Evolutionary conservation across 768 basidiomycete genomes (phyloP).

Genomic region (Xerocomellus dryophilus): DNA sequence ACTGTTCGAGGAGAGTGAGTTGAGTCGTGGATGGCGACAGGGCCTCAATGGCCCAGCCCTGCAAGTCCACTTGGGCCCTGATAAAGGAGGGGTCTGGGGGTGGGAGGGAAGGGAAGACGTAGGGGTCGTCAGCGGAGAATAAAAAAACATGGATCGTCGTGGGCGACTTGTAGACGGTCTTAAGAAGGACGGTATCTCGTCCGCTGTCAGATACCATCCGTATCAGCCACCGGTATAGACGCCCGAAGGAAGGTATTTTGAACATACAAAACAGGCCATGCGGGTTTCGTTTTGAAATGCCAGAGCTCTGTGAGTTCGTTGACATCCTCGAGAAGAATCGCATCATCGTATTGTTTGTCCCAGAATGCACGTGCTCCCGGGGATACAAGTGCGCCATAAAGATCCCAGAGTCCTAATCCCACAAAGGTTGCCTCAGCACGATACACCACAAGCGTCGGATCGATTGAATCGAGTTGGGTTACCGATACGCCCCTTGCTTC

Average conservation of each 20-base stretch:
- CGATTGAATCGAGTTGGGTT: slow-evolving; percentile 94
- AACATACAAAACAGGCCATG: slow-evolving; percentile 90
- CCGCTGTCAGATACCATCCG: slow-evolving; percentile 52
- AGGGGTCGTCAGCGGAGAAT: slow-evolving; percentile 88
- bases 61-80: slow-evolving; percentile 94
- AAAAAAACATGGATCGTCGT: slow-evolving; percentile 93
- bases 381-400: slow-evolving; percentile 83
- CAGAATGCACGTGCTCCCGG: slow-evolving; percentile 79
- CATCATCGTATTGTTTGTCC: slow-evolving; percentile 91
- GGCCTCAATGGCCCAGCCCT: slow-evolving; percentile 96
- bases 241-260: slow-evolving; percentile 4
- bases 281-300: slow-evolving; percentile 87
- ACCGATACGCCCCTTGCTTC: slow-evolving; percentile 90
- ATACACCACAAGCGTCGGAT: slow-evolving; percentile 94
- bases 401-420: slow-evolving; percentile 92
- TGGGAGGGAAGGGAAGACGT: slow-evolving; percentile 76
- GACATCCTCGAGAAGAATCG: slow-evolving; percentile 80
- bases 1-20: slow-evolving; percentile 92
- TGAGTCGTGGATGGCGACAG: slow-evolving; percentile 93
- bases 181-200: slow-evolving; percentile 84
- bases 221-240: neutral
- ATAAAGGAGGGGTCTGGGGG: slow-evolving; percentile 72
- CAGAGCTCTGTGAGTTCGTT: slow-evolving; percentile 90
- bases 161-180: slow-evolving; percentile 96
- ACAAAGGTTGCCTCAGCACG: slow-evolving; percentile 97